Evolutionary conservation across 352 stramenopile species (phyloP), one percentile per base, ranked within the genome.

Genomic region (Peronospora destructor): DNA sequence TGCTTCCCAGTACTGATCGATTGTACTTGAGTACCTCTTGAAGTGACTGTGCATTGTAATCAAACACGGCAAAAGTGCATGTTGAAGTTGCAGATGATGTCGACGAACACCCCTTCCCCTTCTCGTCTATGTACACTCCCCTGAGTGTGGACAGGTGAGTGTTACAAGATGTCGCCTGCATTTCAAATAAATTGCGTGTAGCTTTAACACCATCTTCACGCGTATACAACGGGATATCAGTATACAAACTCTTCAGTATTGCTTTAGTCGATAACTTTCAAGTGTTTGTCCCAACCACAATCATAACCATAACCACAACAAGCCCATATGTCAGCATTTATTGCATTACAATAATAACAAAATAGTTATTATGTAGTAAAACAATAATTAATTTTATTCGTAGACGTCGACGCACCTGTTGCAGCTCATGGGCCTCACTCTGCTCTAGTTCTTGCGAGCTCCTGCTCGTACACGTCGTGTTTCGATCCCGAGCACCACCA

Each of bases 11-110:
- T 25, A 85, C 48, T 12, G 68, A 62, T 7, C 56, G 68, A 55
- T 90, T 89, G 48, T 85, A 87, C 49, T 81, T 84, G 38, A 87
- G 64, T 29, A 90, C 66, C 28, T 85, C 75, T 13, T 76, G 73
- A 5, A 90, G 47, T n/a, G 76, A 78, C 39, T 85, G 67, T 3
- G 62, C 39, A 36, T 85, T 63, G 50, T 90, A 87, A 23, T 87
- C 78, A 32, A 85, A 79, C 12, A 92, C 62, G 1, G 66, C 71
- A 26, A 87, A 61, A 42, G 56, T 50, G 44, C 26, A 32, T 23
- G 17, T 56, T 50, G 41, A 61, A 30, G 47, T 50, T 56, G 44
- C 56, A 56, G 19, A 42, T 16, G 35, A 9, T 14, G 36, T 21
- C 8, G 36, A 38, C 12, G 25, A 35, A 29, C 8, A 32, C 0